Conservation (phyloP, 148 eudicot genomes). For the Rhododendron kiyosumense region DNA sequence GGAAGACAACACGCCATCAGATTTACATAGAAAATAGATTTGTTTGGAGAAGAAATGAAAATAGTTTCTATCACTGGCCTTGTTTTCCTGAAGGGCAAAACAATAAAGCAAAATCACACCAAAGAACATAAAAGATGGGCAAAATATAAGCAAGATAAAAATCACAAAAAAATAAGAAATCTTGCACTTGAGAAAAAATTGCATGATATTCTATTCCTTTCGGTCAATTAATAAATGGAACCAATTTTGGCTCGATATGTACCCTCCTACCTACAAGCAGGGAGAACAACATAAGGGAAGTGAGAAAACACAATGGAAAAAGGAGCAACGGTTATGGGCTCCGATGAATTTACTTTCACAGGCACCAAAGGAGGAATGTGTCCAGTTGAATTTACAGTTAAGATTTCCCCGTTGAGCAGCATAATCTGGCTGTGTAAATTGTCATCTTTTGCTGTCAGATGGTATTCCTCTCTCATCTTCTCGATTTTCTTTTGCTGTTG, state of each 20-base stretch:
- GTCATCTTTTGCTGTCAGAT: conserved; percentile 62
- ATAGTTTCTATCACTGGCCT: not conserved
- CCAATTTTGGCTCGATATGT: conserved; percentile 12
- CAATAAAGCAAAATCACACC: not conserved
- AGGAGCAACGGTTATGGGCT: conserved; percentile 57
- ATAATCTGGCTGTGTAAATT: conserved; percentile 66
- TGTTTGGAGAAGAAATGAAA: not conserved
- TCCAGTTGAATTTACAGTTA: conserved; percentile 47
- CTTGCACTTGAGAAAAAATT: not conserved
- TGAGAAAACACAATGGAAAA: conserved; percentile 70
- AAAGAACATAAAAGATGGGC: not conserved
- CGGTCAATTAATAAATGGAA: conserved; percentile 7
- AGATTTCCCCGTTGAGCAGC: conserved; percentile 67
- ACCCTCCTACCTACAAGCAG: conserved; percentile 54
- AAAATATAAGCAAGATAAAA: not conserved
- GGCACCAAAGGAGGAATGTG: conserved; percentile 55
- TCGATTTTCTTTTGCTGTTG: conserved; percentile 4
- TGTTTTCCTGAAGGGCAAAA: not conserved
- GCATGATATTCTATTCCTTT: not conserved
- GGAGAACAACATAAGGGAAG: conserved; percentile 48
- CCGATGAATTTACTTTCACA: conserved; percentile 43
- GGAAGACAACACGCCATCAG: too few species aligned
- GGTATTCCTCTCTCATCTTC: conserved; percentile 63
- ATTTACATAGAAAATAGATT: not conserved
- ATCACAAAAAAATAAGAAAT: not conserved